Evolutionary conservation across 2,329 filamentous ascomycete species (phyloP).

Genomic region (Fusarium falciforme): DNA sequence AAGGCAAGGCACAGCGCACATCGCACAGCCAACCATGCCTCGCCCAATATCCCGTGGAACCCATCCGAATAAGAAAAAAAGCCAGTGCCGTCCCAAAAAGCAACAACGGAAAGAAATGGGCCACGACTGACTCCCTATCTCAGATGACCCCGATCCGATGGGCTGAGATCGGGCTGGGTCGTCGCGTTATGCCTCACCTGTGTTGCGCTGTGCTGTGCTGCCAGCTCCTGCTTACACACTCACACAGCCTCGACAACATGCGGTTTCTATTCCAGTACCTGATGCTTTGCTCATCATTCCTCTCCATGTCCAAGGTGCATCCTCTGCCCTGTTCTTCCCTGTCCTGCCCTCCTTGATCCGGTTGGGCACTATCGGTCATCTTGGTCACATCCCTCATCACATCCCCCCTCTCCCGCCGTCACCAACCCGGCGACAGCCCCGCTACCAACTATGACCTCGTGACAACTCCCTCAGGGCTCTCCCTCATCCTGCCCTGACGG

Average conservation of each 20-base stretch:
- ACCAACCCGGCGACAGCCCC: conserved; percentile 35
- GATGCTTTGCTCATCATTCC: conserved; percentile 8
- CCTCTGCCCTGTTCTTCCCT: neutral
- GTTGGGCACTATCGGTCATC: conserved; percentile 23
- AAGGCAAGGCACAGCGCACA: neutral
- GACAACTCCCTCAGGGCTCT: conserved; percentile 36
- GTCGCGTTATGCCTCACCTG: conserved; percentile 24
- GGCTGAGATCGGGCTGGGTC: conserved; percentile 24
- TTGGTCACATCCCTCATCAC: conserved; percentile 36
- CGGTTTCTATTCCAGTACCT: conserved; percentile 23
- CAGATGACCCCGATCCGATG: conserved; percentile 33
- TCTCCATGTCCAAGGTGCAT: conserved; percentile 3
- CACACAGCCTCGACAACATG: conserved; percentile 20
- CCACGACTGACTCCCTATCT: conserved; percentile 17
- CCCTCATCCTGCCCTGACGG: conserved; percentile 29
- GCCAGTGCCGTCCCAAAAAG: conserved; percentile 14
- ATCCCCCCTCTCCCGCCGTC: conserved; percentile 23
- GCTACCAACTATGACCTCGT: conserved; percentile 40
- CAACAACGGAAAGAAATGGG: neutral
- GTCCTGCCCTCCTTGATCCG: conserved; percentile 14
- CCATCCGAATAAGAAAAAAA: conserved; percentile 1
- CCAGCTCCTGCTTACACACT: conserved; percentile 7
- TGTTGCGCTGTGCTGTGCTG: neutral
- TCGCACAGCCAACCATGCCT: conserved; percentile 14
- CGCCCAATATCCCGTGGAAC: conserved; percentile 11